Base-by-base conservation (phyloP, 2,329 filamentous ascomycete genomes). In the Torrubiellomyces zombiae region DNA sequence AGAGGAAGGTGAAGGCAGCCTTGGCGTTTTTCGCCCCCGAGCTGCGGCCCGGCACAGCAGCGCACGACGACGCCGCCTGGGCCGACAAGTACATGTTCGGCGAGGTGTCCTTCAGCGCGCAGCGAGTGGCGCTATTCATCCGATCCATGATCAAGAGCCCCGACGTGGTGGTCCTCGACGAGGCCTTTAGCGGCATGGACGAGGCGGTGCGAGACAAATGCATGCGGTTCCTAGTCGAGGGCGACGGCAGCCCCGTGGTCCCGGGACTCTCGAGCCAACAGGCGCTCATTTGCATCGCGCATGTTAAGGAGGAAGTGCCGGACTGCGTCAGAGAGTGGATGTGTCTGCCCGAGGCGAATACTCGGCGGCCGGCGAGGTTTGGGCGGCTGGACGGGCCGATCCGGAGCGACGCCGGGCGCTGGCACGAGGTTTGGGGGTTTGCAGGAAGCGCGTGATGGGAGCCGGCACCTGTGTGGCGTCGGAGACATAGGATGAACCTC, bases 241-340 rank as follows among this genome's bases (percentile, higher is more conserved):
- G 76, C 8, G 65, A 77, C 41, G 63, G 56, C 0, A 42, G 45
- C 2, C 56, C 69, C 2, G 57, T 50, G 13, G 51, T 86, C 4
- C 43, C 41, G 1, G 82, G 82, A 0, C 50, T 94, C 28, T 60
- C 62, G 2, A 56, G 70, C 1, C 49, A 68, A 13, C 86, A 95
- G 51, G 83, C 83, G 1, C 53, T 98, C 27, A 65, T 95, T n/a
- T 82, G 85, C 34, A 86, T 95, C 31, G 89, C 82, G 32, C 89
- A 98, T 52, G 63, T 86, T 32, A 74, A 73, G 33, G 83, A 93
- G 39, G 89, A 98, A 49, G 78, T 95, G 7, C 89, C 89, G 0
- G 73, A 75, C 24, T 75, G 74, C 36, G 67, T 94, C 14, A 57
- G 81, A 23, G 72, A 91, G 44, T 95, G 79, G 76, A 60, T 95